Evolutionary conservation across 495 filamentous ascomycete species (phyloP).

Genomic region (Pseudevernia furfuracea): DNA sequence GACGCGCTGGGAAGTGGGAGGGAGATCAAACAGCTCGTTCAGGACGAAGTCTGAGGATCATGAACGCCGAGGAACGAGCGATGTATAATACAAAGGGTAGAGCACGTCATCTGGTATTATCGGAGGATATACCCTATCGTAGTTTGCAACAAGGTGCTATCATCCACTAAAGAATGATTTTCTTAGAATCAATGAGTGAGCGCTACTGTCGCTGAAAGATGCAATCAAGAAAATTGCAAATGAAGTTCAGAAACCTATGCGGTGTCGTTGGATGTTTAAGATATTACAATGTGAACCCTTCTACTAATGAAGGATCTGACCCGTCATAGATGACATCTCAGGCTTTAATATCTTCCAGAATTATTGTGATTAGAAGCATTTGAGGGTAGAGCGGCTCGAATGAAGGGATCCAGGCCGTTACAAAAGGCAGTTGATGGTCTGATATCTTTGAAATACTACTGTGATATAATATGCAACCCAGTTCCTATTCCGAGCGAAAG

Average conservation of each 20-base stretch:
- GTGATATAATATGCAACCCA: background rate
- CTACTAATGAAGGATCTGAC: background rate
- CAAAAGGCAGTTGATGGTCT: background rate
- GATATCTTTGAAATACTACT: background rate
- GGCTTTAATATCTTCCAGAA: background rate
- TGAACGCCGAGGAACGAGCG: background rate
- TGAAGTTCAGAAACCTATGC: background rate
- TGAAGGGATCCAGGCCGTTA: background rate
- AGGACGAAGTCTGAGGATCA: conserved; percentile 13
- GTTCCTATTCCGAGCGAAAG: background rate
- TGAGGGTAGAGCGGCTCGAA: background rate
- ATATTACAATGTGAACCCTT: background rate
- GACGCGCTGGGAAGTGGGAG: conserved; percentile 14
- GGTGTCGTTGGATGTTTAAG: background rate
- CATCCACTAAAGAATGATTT: too few species aligned
- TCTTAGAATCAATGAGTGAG: background rate
- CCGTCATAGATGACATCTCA: background rate
- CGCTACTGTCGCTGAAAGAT: background rate
- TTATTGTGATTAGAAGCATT: background rate
- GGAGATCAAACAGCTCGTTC: conserved; percentile 24
- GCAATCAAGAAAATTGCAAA: background rate
- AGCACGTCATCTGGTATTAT: too few species aligned
- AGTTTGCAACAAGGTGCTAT: background rate
- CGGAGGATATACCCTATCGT: background rate
- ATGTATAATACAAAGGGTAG: conserved; percentile 1